Evolutionary conservation across 2,329 filamentous ascomycete species (phyloP), one percentile per base, ranked within the genome.

Genomic region (Fusarium staphyleae): DNA sequence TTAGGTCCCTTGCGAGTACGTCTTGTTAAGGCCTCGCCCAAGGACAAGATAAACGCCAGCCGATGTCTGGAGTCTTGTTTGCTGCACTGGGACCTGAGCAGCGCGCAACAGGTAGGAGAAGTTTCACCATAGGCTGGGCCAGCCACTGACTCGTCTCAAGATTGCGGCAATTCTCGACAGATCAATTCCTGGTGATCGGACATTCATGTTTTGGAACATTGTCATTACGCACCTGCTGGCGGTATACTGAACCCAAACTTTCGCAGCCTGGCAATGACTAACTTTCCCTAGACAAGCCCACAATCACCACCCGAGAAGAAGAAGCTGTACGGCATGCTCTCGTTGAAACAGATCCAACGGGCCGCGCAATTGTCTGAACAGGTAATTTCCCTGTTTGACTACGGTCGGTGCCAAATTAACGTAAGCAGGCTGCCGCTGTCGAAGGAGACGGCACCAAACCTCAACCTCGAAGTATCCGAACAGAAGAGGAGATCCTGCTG

Each of bases 191-290:
- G 69, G 74, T 22, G 80, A 84, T 16, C 72, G 78, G 24, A 70
- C 71, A 2, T 80, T 78, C 49, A 72, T 83, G 67, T 84, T 83
- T 55, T 82, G 78, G 75, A 84, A 81, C 55, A 83, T 85, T 57
- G 71, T 77, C 15, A 73, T 81, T 13, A 84, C 81, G 0, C 78
- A 81, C 54, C 63, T 84, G 26, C 74, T 84, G 47, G 78, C 82
- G 47, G 81, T 84, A 67, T 63, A 78, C 8, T 67, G n/a, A 8
- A 13, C 26, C 9, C 8, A 4, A 13, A 8, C 6, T 7, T 16
- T 13, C 39, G 8, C 4, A 9, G 39, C 29, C 7, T 5, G 7
- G 3, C 13, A 22, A 10, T 8, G 5, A 14, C 63, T 67, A n/a
- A 66, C 37, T 26, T 22, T 18, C 2, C 11, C 4, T 19, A 82